Percentiles rank a stretch among this genome's conserved stretches.
Evolutionary conservation across 2,329 filamentous ascomycete genomes (phyloP).

Genomic region (Cytospora mali): DNA sequence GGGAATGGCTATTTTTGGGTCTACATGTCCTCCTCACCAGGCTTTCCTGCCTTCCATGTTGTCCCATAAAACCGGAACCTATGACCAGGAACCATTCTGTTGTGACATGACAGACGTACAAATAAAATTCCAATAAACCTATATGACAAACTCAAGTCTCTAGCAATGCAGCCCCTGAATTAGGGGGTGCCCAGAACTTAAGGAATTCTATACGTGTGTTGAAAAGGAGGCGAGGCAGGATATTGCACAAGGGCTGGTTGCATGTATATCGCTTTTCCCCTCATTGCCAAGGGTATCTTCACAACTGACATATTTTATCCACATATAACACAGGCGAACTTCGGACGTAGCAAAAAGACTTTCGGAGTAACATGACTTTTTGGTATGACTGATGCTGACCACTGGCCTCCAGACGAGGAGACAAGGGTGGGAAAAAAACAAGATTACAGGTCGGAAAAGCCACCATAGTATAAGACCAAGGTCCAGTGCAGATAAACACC

Average conservation of each 20-base stretch:
- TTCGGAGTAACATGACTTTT: slow-evolving; percentile 19
- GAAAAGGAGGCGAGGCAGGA: too few relatives aligned
- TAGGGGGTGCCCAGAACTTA: too few relatives aligned
- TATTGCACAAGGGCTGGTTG: background rate
- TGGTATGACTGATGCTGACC: slow-evolving; percentile 15
- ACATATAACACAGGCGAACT: background rate
- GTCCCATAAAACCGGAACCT: too few relatives aligned
- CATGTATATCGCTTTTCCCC: background rate
- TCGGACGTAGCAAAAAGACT: background rate
- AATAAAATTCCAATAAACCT: background rate
- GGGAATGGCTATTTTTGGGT: too few relatives aligned
- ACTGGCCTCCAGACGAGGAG: slow-evolving; percentile 21
- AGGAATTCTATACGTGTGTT: too few relatives aligned
- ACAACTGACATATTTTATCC: slow-evolving; percentile 2
- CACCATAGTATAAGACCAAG: slow-evolving; percentile 32
- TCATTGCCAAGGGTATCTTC: slow-evolving; percentile 6
- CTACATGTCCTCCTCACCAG: too few relatives aligned
- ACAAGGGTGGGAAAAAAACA: slow-evolving; percentile 28
- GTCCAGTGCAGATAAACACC: slow-evolving; percentile 33
- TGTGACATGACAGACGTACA: background rate
- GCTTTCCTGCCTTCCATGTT: too few relatives aligned
- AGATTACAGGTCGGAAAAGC: slow-evolving; percentile 35
- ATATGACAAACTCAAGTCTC: background rate
- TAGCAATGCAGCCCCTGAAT: background rate
- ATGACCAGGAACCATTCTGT: background rate